These are phyloP conservation scores for Tephrocybe rancida DNA, from an alignment of 768 basidiomycete genomes.

Conservation along the genomic window DNA sequence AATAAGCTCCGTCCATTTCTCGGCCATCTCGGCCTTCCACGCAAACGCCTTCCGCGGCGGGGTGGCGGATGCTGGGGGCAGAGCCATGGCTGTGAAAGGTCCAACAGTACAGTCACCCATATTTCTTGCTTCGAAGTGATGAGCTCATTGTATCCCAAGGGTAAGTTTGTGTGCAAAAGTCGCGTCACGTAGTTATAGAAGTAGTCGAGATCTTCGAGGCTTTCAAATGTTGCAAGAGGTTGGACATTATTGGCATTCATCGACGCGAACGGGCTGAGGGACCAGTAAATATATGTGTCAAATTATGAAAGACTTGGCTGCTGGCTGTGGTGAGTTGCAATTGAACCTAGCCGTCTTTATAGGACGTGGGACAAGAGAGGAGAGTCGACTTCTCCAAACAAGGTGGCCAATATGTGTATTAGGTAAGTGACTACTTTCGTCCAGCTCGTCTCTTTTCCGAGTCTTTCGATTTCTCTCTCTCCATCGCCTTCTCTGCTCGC, in stretches of 20 bases:
- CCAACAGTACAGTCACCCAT: slow-evolving; percentile 54
- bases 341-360: neutral
- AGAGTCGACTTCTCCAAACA: too few species aligned
- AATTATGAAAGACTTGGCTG: too few species aligned
- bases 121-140: slow-evolving; percentile 35
- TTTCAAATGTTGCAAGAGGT: slow-evolving; percentile 15
- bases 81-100: slow-evolving; percentile 57
- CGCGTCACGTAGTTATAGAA: slow-evolving; percentile 19
- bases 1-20: slow-evolving; percentile 57
- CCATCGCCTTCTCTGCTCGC: slow-evolving; percentile 92
- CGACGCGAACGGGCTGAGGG: slow-evolving; percentile 9
- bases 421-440: slow-evolving; percentile 50
- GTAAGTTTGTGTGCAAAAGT: slow-evolving; percentile 17
- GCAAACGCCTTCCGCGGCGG: slow-evolving; percentile 55
- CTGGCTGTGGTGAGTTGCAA: neutral
- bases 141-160: slow-evolving; percentile 15
- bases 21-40: slow-evolving; percentile 58
- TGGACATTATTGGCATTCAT: slow-evolving; percentile 17
- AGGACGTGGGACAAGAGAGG: too few species aligned
- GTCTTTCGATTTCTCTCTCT: slow-evolving; percentile 78
- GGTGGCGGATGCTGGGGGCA: slow-evolving; percentile 50
- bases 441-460: slow-evolving; percentile 79
- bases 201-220: slow-evolving; percentile 18
- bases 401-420: slow-evolving; percentile 6
- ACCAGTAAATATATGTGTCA: neutral